phyloP scores from a whole-genome alignment of 2,329 filamentous ascomycete species.

The Aspergillus pseudoviridinutans region DNA sequence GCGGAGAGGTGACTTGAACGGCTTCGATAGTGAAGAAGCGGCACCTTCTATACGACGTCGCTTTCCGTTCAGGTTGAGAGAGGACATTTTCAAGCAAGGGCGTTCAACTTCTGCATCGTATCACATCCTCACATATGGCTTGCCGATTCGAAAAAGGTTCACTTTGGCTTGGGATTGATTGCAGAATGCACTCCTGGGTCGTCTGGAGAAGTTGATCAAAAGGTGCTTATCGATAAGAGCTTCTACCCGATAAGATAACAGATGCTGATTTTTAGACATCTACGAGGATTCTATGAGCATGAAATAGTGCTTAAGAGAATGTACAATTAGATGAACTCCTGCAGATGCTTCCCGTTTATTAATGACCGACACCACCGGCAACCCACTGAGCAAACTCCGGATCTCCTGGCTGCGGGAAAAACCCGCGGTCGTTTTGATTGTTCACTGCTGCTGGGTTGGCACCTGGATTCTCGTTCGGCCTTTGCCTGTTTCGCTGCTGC shows the following conservation, averaged over 20 bases:
- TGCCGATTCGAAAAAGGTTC: neutral
- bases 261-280: neutral
- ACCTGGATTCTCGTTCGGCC: constrained; percentile 30
- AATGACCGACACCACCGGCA: constrained; percentile 60
- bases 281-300: neutral
- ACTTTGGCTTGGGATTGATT: neutral
- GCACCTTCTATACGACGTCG: constrained; percentile 60
- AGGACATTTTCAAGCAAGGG: constrained; percentile 11
- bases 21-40: constrained; percentile 59
- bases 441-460: constrained; percentile 22
- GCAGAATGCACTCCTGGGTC: neutral
- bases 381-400: constrained; percentile 66
- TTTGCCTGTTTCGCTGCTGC: constrained; percentile 41
- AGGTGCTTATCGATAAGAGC: constrained; percentile 13
- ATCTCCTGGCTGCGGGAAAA: constrained; percentile 65
- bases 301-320: neutral
- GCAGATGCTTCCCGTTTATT: constrained; percentile 12
- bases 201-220: neutral
- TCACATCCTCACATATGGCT: neutral
- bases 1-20: constrained; percentile 68
- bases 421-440: constrained; percentile 44
- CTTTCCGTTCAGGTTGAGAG: constrained; percentile 46
- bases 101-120: neutral
- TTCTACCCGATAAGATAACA: neutral
- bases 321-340: constrained; percentile 3